Percentiles rank a stretch among this genome's conserved stretches.
These are phyloP conservation scores for Fusarium anguioides DNA, from an alignment of 2,329 filamentous ascomycete genomes.

Conservation along the genomic window DNA sequence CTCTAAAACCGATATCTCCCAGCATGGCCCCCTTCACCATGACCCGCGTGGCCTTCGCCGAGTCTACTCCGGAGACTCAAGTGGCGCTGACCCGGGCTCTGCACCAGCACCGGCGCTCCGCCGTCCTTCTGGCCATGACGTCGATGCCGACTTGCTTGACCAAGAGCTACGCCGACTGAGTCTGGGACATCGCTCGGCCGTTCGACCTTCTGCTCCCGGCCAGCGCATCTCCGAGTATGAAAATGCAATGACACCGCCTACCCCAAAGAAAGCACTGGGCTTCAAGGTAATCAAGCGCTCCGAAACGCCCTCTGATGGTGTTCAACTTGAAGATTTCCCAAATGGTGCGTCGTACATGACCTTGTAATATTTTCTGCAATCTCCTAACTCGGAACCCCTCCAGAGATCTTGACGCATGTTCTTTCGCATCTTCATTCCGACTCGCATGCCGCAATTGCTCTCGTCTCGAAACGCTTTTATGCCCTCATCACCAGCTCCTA, in stretches of 20 bases:
- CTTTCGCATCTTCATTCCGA: constrained; percentile 89
- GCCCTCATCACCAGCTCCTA: constrained; percentile 88
- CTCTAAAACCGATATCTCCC: constrained; percentile 52
- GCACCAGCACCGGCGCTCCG: constrained; percentile 44
- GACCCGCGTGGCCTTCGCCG: constrained; percentile 54
- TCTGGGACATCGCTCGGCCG: constrained; percentile 46
- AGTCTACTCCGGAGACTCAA: constrained; percentile 49
- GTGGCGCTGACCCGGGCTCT: constrained; percentile 53
- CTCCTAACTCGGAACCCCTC: constrained; percentile 35
- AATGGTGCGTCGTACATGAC: constrained; percentile 72
- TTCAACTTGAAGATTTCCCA: constrained; percentile 71
- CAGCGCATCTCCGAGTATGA: constrained; percentile 71
- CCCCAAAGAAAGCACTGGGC: constrained; percentile 60
- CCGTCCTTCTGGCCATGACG: constrained; percentile 46
- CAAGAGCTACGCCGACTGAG: constrained; percentile 66
- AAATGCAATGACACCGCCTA: constrained; percentile 63
- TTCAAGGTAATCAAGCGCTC: constrained; percentile 67
- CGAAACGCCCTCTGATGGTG: constrained; percentile 52
- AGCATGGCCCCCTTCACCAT: constrained; percentile 68
- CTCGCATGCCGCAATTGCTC: constrained; percentile 82
- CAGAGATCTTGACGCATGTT: constrained; percentile 92
- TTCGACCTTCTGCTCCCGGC: constrained; percentile 54
- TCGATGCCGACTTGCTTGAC: constrained; percentile 59
- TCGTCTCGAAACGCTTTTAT: constrained; percentile 91
- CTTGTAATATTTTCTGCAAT: background rate